Percentiles rank a stretch among this genome's conserved stretches.
These are phyloP conservation scores for Candida glucosophila DNA, from an alignment of 1,139 yeast species.

Conservation along the genomic window DNA sequence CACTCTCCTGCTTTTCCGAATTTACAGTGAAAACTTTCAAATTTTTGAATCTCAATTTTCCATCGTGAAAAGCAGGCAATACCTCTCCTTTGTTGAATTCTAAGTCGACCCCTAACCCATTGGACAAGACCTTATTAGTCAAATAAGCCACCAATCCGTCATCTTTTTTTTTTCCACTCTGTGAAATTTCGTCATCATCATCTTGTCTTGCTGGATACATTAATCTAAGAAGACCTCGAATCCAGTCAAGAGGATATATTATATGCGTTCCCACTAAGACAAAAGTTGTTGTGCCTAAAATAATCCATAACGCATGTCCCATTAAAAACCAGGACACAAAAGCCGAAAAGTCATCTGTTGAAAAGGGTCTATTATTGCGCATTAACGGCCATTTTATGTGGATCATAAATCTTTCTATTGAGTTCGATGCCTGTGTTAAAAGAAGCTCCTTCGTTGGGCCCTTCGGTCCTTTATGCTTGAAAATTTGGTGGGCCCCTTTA, in stretches of 20 bases:
- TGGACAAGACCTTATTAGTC: conserved; percentile 28
- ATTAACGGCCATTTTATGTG: conserved; percentile 54
- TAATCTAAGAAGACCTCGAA: conserved; percentile 13
- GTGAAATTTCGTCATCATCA: conserved; percentile 9
- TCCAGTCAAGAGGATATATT: conserved; percentile 30
- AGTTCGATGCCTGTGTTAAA: conserved; percentile 34
- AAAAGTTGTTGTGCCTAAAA: conserved; percentile 59
- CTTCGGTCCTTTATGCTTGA: too few species aligned
- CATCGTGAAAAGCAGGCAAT: conserved; percentile 45
- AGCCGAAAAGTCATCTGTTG: conserved; percentile 49
- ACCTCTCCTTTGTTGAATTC: conserved; percentile 28
- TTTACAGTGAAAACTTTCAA: conserved; percentile 26
- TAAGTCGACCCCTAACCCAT: conserved; percentile 31
- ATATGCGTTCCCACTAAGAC: conserved; percentile 45
- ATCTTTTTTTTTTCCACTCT: conserved; percentile 8
- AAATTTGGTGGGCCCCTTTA: conserved; percentile 1
- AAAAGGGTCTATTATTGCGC: conserved; percentile 40
- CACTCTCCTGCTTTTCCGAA: conserved; percentile 7
- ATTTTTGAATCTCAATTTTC: conserved; percentile 53
- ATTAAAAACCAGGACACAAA: conserved; percentile 48
- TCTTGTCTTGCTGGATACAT: conserved; percentile 3
- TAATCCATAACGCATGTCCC: conserved; percentile 51
- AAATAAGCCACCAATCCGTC: conserved; percentile 24
- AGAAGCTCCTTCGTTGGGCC: conserved; percentile 34
- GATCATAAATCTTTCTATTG: conserved; percentile 36